phyloP scores from a whole-genome alignment of 2,329 filamentous ascomycete genomes.

The Aureobasidium sp. region DNA sequence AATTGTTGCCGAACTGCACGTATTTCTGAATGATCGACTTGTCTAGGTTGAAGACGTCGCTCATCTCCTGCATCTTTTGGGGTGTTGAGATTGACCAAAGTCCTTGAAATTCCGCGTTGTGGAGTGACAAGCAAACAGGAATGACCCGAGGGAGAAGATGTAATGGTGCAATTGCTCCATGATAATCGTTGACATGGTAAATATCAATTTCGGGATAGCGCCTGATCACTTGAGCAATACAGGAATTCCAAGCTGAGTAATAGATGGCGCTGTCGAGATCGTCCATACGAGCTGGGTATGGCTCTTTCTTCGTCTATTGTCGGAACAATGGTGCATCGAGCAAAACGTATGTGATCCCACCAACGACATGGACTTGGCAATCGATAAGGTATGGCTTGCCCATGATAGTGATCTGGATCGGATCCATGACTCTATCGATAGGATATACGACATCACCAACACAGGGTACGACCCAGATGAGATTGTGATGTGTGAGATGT shows the following conservation, averaged over 20 bases:
- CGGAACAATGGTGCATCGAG: conserved; percentile 59
- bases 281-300: conserved; percentile 60
- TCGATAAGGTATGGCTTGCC: conserved; percentile 52
- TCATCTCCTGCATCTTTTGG: conserved; percentile 54
- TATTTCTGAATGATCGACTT: conserved; percentile 49
- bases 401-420: conserved; percentile 54
- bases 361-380: conserved; percentile 53
- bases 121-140: conserved; percentile 54
- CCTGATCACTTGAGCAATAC: conserved; percentile 53
- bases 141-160: conserved; percentile 55
- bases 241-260: conserved; percentile 62
- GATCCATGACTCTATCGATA: conserved; percentile 46
- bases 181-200: conserved; percentile 61
- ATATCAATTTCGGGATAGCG: conserved; percentile 57
- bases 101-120: conserved; percentile 62
- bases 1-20: conserved; percentile 59
- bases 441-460: conserved; percentile 58
- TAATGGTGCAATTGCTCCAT: conserved; percentile 53
- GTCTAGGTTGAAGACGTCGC: conserved; percentile 54
- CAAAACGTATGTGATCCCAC: conserved; percentile 60
- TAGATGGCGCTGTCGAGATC: conserved; percentile 59
- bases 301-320: conserved; percentile 52
- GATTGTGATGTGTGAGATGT: conserved; percentile 53
- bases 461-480: conserved; percentile 47
- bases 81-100: conserved; percentile 58